Conservation (phyloP, 2,329 filamentous ascomycete species). For the Nigrospora oryzae region DNA sequence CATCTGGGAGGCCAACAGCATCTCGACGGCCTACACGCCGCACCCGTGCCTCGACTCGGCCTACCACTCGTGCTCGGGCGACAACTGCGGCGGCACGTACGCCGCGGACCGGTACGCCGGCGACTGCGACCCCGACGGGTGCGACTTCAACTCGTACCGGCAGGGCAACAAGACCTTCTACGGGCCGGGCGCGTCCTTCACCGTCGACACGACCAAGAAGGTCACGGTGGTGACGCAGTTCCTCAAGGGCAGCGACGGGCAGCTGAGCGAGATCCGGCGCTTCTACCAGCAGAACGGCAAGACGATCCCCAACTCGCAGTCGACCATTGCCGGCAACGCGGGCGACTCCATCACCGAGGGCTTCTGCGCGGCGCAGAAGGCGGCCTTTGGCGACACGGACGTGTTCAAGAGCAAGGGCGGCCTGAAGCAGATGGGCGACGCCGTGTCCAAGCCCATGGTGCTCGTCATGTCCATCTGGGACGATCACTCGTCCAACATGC, state of each 20-base stretch:
- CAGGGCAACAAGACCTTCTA: constrained; percentile 52
- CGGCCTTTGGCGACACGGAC: constrained; percentile 40
- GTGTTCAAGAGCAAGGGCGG: constrained; percentile 44
- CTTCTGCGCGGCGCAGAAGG: constrained; percentile 48
- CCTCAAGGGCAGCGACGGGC: constrained; percentile 29
- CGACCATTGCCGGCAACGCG: constrained; percentile 16
- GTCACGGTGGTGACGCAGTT: constrained; percentile 57
- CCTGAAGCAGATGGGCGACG: constrained; percentile 40
- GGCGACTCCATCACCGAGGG: constrained; percentile 35
- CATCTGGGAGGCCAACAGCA: constrained; percentile 53
- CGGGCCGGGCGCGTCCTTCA: constrained; percentile 41
- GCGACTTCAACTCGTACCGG: constrained; percentile 57
- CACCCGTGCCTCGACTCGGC: constrained; percentile 45
- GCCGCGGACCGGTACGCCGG: constrained; percentile 42
- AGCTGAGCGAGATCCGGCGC: constrained; percentile 45
- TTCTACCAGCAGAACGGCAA: constrained; percentile 52
- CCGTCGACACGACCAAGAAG: constrained; percentile 43
- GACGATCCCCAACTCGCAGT: constrained; percentile 29
- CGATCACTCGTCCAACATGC: constrained; percentile 29
- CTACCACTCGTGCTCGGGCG: constrained; percentile 35
- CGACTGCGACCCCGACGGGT: constrained; percentile 55
- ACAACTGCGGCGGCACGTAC: constrained; percentile 38
- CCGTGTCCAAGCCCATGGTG: constrained; percentile 48
- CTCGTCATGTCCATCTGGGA: constrained; percentile 53
- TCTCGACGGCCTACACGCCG: constrained; percentile 50